These are phyloP conservation scores for Pisolithus albus DNA, from an alignment of 768 basidiomycete genomes.

Conservation along the genomic window DNA sequence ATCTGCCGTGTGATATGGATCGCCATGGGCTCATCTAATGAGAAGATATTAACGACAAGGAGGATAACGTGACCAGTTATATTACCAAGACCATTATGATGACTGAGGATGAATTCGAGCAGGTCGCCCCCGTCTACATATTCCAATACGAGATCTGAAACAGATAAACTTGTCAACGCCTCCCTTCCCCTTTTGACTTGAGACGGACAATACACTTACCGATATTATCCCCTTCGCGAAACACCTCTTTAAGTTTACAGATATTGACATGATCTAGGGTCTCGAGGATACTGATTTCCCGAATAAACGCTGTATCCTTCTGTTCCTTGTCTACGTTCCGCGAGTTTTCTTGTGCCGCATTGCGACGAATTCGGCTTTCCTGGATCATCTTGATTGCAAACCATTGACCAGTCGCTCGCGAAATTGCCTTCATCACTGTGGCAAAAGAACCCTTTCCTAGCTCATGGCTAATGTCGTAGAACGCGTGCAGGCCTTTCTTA, in stretches of 20 bases:
- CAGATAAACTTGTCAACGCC: constrained; percentile 18
- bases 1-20: constrained; percentile 76
- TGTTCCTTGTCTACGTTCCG: constrained; percentile 17
- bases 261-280: constrained; percentile 75
- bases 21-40: constrained; percentile 45
- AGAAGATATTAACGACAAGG: background rate
- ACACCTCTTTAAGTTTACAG: constrained; percentile 72
- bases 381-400: constrained; percentile 89
- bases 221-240: constrained; percentile 56
- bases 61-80: constrained; percentile 3
- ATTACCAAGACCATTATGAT: constrained; percentile 54
- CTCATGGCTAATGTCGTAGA: constrained; percentile 61
- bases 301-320: constrained; percentile 40
- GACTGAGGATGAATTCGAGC: constrained; percentile 66
- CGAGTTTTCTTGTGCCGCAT: constrained; percentile 25
- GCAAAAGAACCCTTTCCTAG: constrained; percentile 92
- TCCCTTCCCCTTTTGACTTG: background rate
- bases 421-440: constrained; percentile 77
- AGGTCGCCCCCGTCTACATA: constrained; percentile 85
- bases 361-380: constrained; percentile 38
- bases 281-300: constrained; percentile 78
- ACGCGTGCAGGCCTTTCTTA: constrained; percentile 49
- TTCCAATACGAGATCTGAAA: constrained; percentile 74
- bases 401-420: constrained; percentile 61
- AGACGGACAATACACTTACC: constrained; percentile 35